A percentile compares a stretch with the other conserved stretches of the same genome.
phyloP scores from a whole-genome alignment of 148 eudicot species.

The Silene uniflora region DNA sequence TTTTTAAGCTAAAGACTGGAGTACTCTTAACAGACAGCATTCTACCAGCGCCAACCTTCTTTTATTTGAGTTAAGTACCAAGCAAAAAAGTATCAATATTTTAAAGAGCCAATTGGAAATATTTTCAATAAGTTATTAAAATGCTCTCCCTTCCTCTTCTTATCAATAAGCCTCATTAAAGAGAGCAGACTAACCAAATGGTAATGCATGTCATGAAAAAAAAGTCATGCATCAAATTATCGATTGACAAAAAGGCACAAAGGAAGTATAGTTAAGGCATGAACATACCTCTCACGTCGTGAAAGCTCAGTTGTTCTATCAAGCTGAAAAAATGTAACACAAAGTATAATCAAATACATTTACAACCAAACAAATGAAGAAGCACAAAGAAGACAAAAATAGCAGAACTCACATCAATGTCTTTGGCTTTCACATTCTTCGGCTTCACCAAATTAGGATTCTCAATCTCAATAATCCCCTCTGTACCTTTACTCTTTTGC shows the following conservation, averaged over 20 bases:
- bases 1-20: no score
- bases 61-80: no score
- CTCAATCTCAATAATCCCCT: conserved; percentile 80
- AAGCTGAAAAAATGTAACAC: conserved; percentile 38
- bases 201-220: background rate
- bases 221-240: background rate
- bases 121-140: background rate
- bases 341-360: conserved; percentile 10
- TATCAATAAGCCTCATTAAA: background rate
- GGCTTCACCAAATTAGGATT: conserved; percentile 87
- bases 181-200: background rate
- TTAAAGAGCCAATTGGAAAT: background rate
- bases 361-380: background rate
- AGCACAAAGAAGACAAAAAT: background rate
- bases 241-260: background rate
- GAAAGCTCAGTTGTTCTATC: conserved; percentile 89
- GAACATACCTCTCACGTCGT: conserved; percentile 84
- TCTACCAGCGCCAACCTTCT: no score
- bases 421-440: conserved; percentile 76
- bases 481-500: conserved; percentile 72
- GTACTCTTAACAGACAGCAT: no score
- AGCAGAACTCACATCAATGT: conserved; percentile 63
- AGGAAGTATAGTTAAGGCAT: conserved; percentile 8
- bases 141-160: background rate
- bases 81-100: background rate